Percentiles rank a stretch among this genome's conserved stretches.
Evolutionary conservation across 2,329 filamentous ascomycete genomes (phyloP).

Genomic region (Trichoderma atrobrunneum): DNA sequence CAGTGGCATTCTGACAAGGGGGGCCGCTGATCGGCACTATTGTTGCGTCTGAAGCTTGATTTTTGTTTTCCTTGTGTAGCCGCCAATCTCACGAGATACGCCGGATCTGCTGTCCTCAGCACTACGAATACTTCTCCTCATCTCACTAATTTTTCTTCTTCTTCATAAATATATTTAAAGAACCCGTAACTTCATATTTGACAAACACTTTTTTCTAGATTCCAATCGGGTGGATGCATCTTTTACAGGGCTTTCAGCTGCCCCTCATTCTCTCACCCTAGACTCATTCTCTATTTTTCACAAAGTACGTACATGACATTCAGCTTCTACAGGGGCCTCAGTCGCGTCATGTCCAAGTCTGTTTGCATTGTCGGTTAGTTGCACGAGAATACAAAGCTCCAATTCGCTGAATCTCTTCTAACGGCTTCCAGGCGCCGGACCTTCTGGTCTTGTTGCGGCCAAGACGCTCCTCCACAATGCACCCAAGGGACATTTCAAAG

Average conservation of each 20-base stretch:
- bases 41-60: neutral
- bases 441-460: conserved; percentile 65
- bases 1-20: neutral
- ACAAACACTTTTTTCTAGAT: neutral
- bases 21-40: neutral
- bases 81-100: neutral
- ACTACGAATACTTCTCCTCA: neutral
- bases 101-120: neutral
- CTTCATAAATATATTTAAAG: neutral
- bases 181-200: neutral
- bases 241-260: neutral
- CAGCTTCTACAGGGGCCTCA: conserved; percentile 18
- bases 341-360: conserved; percentile 36
- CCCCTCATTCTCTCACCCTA: conserved; percentile 1
- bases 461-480: conserved; percentile 68
- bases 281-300: neutral
- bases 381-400: neutral
- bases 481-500: conserved; percentile 55
- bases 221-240: neutral
- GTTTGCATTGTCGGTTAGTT: conserved; percentile 42
- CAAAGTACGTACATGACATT: conserved; percentile 23
- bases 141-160: neutral
- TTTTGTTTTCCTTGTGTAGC: neutral
- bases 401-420: neutral
- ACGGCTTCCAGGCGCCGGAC: conserved; percentile 57